A percentile compares a stretch with the other conserved stretches of the same genome.
Conservation (phyloP, 176 grass and related monocot species). For the Musa schizocarpa region DNA sequence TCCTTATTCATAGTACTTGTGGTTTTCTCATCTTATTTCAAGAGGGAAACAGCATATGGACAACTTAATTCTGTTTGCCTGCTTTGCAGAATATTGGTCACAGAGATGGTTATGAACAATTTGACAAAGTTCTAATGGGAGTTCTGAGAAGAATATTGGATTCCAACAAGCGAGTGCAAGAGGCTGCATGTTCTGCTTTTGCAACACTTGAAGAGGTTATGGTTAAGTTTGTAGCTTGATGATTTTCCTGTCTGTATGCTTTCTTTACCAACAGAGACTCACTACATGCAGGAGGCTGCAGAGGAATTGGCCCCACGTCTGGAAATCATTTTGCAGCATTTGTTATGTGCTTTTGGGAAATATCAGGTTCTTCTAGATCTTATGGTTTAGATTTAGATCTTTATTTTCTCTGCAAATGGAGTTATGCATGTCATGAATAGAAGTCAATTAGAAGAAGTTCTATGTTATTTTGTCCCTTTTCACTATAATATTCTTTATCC, state of each 20-base stretch:
- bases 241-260: not conserved
- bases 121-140: constrained; percentile 91
- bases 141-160: constrained; percentile 89
- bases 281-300: constrained; percentile 68
- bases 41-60: not conserved
- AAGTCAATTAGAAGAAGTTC: not conserved
- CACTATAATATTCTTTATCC: constrained; percentile 19
- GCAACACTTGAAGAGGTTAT: constrained; percentile 97
- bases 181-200: constrained; percentile 97
- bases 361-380: constrained; percentile 57
- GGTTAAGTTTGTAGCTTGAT: constrained; percentile 5
- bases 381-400: constrained; percentile 6
- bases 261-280: constrained; percentile 6
- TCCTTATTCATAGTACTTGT: not conserved
- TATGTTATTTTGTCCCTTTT: constrained; percentile 12
- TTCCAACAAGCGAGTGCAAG: constrained; percentile 90
- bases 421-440: not conserved
- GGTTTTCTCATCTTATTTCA: not conserved
- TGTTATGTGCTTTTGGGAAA: constrained; percentile 95
- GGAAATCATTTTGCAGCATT: constrained; percentile 89
- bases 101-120: constrained; percentile 70
- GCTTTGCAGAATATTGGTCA: constrained; percentile 46
- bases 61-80: constrained; percentile 24
- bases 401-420: no score
- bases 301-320: constrained; percentile 70